Conservation (phyloP, 2,329 filamentous ascomycete species). For the Celoporthe dispersa region DNA sequence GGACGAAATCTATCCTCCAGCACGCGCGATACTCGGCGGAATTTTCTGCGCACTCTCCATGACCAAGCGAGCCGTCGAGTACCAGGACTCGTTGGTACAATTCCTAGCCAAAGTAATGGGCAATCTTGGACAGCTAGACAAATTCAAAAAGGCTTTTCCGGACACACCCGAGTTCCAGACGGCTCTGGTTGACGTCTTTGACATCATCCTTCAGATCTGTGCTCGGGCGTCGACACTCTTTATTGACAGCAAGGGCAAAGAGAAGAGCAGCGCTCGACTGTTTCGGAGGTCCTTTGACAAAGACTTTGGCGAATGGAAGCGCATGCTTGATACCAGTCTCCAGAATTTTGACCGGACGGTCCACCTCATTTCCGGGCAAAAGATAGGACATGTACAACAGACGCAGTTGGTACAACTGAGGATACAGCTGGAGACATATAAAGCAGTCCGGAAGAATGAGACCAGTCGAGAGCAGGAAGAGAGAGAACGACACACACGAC, state of each 20-base stretch:
- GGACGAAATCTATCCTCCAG: not conserved
- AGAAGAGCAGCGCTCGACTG: constrained; percentile 3
- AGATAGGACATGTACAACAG: constrained; percentile 10
- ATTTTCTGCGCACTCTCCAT: not conserved
- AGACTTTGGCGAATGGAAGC: constrained; percentile 7
- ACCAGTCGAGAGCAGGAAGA: not conserved
- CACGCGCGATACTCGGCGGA: not conserved
- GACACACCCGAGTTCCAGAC: constrained; percentile 8
- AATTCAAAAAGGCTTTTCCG: constrained; percentile 8
- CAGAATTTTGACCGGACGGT: constrained; percentile 7
- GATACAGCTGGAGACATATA: not conserved
- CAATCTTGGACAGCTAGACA: not conserved
- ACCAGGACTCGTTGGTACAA: not conserved
- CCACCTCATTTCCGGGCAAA: not conserved
- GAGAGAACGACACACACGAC: not conserved
- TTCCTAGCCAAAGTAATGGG: not conserved
- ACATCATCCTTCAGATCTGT: constrained; percentile 12
- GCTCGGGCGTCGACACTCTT: not conserved
- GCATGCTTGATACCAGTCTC: not conserved
- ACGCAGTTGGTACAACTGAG: not conserved
- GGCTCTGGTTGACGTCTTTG: constrained; percentile 7
- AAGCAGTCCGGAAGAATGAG: not conserved
- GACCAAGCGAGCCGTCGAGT: not conserved
- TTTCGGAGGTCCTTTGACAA: constrained; percentile 11
- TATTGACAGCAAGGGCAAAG: constrained; percentile 3